Conservation (phyloP, 371 early-diverging fungal genomes). For the Conidiobolus coronatus region DNA sequence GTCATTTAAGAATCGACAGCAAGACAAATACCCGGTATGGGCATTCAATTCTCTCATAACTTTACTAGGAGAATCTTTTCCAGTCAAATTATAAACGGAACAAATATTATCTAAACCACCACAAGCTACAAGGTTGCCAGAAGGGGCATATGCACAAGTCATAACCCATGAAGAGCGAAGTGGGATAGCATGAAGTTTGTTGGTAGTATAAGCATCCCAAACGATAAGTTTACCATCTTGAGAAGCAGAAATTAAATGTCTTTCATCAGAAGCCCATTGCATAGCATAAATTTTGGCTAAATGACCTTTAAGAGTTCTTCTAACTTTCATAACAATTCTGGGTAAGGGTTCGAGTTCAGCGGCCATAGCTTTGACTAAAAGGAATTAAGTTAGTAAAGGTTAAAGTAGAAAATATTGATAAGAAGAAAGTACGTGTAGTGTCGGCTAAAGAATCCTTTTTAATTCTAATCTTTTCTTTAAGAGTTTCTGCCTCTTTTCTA, state of each 20-base stretch:
- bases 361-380: conserved; percentile 19
- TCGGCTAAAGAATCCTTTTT: conserved; percentile 81
- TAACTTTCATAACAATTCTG: conserved; percentile 76
- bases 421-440: conserved; percentile 47
- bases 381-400: background rate
- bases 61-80: conserved; percentile 70
- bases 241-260: conserved; percentile 88
- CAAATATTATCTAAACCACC: conserved; percentile 97
- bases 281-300: conserved; percentile 97
- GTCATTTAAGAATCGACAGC: conserved; percentile 88
- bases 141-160: conserved; percentile 96
- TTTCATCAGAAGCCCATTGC: conserved; percentile 92
- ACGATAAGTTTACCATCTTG: conserved; percentile 98
- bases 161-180: conserved; percentile 97
- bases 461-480: conserved; percentile 87
- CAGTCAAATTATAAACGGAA: conserved; percentile 82
- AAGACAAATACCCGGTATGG: conserved; percentile 90
- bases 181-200: conserved; percentile 94
- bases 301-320: conserved; percentile 91
- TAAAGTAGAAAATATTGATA: background rate
- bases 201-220: conserved; percentile 94
- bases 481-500: conserved; percentile 77
- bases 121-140: conserved; percentile 95
- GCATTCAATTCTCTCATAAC: conserved; percentile 83
- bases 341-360: conserved; percentile 54